A percentile compares a stretch with the other conserved stretches of the same genome.
phyloP scores from a whole-genome alignment of 495 filamentous ascomycete species.

The Penicillium parvum region DNA sequence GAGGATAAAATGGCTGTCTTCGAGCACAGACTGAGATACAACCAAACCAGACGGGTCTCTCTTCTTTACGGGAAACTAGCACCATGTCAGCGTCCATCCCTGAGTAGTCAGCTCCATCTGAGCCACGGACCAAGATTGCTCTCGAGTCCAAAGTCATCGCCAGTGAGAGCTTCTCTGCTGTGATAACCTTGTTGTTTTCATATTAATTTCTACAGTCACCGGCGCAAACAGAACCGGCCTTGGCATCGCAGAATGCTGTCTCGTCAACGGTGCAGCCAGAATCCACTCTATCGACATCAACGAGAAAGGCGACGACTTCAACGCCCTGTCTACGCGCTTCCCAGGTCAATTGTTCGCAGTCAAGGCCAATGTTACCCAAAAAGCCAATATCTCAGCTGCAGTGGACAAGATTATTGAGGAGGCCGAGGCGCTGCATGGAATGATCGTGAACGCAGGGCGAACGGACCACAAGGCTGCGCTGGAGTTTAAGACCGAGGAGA shows the following conservation, averaged over 20 bases:
- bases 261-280: slow-evolving; percentile 32
- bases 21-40: no score
- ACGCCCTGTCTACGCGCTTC: slow-evolving; percentile 24
- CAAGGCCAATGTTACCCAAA: slow-evolving; percentile 34
- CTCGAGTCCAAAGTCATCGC: slow-evolving; percentile 17
- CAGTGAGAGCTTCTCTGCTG: no score
- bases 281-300: slow-evolving; percentile 42
- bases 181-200: no score
- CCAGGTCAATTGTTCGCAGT: slow-evolving; percentile 29
- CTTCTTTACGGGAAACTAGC: no score
- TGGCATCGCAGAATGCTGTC: slow-evolving; percentile 37
- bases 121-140: slow-evolving; percentile 15
- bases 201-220: no score
- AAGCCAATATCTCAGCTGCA: slow-evolving; percentile 32
- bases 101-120: slow-evolving; percentile 1
- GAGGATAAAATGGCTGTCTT: no score
- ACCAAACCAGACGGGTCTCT: no score
- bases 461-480: slow-evolving; percentile 43
- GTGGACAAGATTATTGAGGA: slow-evolving; percentile 34
- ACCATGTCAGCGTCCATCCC: slow-evolving; percentile 8
- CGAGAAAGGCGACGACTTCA: slow-evolving; percentile 36
- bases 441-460: slow-evolving; percentile 41
- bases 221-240: slow-evolving; percentile 40
- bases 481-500: slow-evolving; percentile 38
- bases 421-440: slow-evolving; percentile 32